These are phyloP conservation scores for Chytriomyces sp. DNA, from an alignment of 192 early-diverging fungal species.

Conservation along the genomic window DNA sequence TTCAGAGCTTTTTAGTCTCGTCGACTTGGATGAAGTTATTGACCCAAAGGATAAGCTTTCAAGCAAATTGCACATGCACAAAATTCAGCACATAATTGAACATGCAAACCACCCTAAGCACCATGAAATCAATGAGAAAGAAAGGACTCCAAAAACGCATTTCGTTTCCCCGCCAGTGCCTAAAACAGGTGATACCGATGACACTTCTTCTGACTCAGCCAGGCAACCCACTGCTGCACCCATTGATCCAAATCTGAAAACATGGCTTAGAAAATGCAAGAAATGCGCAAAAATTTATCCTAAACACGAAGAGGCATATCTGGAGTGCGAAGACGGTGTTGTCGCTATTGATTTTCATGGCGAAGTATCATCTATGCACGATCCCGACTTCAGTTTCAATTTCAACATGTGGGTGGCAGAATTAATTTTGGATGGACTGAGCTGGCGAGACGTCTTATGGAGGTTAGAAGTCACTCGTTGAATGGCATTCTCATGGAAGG, in stretches of 20 bases:
- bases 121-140: not conserved
- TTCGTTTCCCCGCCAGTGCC: not conserved
- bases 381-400: conserved; percentile 40
- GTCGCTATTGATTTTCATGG: not conserved
- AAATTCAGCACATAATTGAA: not conserved
- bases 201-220: no score
- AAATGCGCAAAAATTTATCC: not conserved
- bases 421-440: not conserved
- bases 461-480: conserved; percentile 21
- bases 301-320: conserved; percentile 5
- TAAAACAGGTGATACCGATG: no score
- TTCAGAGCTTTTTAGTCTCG: conserved; percentile 36
- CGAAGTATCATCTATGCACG: not conserved
- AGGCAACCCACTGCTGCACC: not conserved
- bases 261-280: conserved; percentile 6
- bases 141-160: conserved; percentile 28
- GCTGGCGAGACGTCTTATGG: conserved; percentile 49
- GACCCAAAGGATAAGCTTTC: conserved; percentile 50
- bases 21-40: conserved; percentile 34
- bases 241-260: not conserved
- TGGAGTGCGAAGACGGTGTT: conserved; percentile 3
- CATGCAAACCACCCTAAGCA: not conserved
- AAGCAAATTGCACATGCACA: conserved; percentile 32
- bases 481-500: not conserved
- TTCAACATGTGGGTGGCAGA: conserved; percentile 44